A percentile compares a stretch with the other conserved stretches of the same genome.
These are phyloP conservation scores for Coniochaeta sp. DNA, from an alignment of 2,329 filamentous ascomycete species.

Conservation along the genomic window DNA sequence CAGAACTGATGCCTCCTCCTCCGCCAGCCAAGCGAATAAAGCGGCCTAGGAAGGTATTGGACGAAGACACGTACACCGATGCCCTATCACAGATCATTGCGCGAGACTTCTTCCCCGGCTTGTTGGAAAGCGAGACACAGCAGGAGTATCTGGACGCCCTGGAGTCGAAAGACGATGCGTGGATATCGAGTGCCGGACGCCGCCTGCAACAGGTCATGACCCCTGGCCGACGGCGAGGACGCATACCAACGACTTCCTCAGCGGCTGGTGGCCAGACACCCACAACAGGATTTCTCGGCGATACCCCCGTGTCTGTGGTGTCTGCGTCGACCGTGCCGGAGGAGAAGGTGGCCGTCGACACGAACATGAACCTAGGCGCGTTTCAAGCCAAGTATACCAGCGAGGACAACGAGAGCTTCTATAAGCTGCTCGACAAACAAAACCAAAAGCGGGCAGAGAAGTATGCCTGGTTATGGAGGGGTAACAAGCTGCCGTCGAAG, in stretches of 20 bases:
- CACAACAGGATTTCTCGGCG: conserved; percentile 52
- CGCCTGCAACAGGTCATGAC: conserved; percentile 75
- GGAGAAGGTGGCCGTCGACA: conserved; percentile 50
- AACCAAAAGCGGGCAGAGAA: conserved; percentile 79
- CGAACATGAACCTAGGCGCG: conserved; percentile 70
- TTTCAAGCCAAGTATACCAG: conserved; percentile 95
- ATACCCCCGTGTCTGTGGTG: conserved; percentile 61
- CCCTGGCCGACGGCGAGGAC: conserved; percentile 45
- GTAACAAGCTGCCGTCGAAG: conserved; percentile 80
- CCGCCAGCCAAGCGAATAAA: conserved; percentile 84
- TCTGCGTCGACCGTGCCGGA: conserved; percentile 19
- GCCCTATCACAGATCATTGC: conserved; percentile 91
- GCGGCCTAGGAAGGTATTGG: conserved; percentile 76
- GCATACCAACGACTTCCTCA: conserved; percentile 19
- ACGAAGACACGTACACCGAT: conserved; percentile 90
- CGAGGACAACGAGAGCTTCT: conserved; percentile 97
- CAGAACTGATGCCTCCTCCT: conserved; percentile 79
- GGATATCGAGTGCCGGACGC: conserved; percentile 76
- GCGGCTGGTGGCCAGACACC: conserved; percentile 47
- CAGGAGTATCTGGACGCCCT: conserved; percentile 89
- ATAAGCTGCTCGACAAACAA: conserved; percentile 82
- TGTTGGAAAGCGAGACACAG: conserved; percentile 78
- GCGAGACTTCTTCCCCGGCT: conserved; percentile 91
- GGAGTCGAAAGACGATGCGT: conserved; percentile 74
- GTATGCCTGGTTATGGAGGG: conserved; percentile 81